A percentile compares a stretch with the other conserved stretches of the same genome.
These are phyloP conservation scores for Halophytophthora polymorphica DNA, from an alignment of 352 stramenopile genomes.

Conservation along the genomic window DNA sequence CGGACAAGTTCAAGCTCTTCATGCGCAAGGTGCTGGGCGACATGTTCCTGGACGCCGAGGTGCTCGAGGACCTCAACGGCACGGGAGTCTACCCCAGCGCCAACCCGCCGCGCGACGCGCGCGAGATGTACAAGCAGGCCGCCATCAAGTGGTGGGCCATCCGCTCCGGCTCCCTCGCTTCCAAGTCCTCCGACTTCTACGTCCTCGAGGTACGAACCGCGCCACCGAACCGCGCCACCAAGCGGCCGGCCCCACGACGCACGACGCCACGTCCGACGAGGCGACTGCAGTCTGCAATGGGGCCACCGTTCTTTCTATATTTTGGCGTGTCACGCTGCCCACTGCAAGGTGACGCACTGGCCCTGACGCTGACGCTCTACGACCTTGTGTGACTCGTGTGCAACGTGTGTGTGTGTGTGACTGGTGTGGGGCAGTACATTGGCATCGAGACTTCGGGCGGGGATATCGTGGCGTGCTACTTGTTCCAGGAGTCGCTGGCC, in stretches of 20 bases:
- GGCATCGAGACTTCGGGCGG: slow-evolving; percentile 72
- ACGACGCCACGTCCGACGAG: slow-evolving; percentile 12
- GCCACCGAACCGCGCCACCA: not conserved
- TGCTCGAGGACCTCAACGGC: slow-evolving; percentile 80
- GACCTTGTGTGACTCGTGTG: not conserved
- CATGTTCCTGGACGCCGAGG: slow-evolving; percentile 79
- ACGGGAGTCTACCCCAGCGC: slow-evolving; percentile 76
- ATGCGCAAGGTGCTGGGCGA: slow-evolving; percentile 79
- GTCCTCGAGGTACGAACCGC: slow-evolving; percentile 54
- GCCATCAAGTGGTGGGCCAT: slow-evolving; percentile 89
- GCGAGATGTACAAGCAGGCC: slow-evolving; percentile 83
- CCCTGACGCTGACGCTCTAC: too few species aligned
- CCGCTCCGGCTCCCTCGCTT: slow-evolving; percentile 73
- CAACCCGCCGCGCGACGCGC: slow-evolving; percentile 60
- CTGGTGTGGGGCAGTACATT: slow-evolving; percentile 53
- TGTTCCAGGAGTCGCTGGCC: slow-evolving; percentile 83
- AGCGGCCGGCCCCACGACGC: too few species aligned
- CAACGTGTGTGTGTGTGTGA: slow-evolving; percentile 8
- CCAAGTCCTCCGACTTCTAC: slow-evolving; percentile 85
- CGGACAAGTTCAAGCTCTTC: slow-evolving; percentile 84
- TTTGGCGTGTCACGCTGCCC: slow-evolving; percentile 6
- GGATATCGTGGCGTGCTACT: slow-evolving; percentile 79
- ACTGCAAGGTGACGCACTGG: too few species aligned
- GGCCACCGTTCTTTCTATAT: slow-evolving; percentile 21
- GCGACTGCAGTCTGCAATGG: slow-evolving; percentile 6